Evolutionary conservation across 1,139 yeast genomes (phyloP).

Genomic region (Scheffersomyces lignicola): DNA sequence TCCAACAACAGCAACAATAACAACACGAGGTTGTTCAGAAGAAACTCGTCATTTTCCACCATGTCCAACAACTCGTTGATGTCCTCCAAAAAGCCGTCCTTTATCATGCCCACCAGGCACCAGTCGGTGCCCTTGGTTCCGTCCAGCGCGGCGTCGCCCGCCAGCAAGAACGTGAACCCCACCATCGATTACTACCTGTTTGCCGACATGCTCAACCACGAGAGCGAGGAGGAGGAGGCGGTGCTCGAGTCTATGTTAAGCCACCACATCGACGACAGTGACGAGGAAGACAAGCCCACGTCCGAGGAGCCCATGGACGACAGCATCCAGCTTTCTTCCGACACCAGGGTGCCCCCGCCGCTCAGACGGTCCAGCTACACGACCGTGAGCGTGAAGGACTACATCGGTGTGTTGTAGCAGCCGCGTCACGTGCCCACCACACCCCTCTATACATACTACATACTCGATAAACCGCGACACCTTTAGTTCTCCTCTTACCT

Average conservation of each 20-base stretch:
- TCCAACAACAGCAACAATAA: slow-evolving; percentile 1
- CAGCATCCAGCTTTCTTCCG: slow-evolving; percentile 2
- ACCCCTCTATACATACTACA: no score
- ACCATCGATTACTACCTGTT: slow-evolving; percentile 32
- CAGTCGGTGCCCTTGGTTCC: no score
- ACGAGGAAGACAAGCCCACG: slow-evolving; percentile 4
- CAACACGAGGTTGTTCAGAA: not conserved
- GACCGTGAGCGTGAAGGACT: slow-evolving; percentile 16
- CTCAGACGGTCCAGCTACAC: slow-evolving; percentile 14
- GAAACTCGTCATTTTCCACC: slow-evolving; percentile 1
- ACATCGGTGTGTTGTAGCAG: slow-evolving; percentile 15
- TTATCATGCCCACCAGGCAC: not conserved
- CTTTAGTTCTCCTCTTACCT: no score
- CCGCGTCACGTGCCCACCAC: no score
- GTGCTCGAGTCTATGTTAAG: not conserved
- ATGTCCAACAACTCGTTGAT: not conserved
- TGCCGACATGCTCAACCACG: slow-evolving; percentile 27
- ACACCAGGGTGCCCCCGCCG: slow-evolving; percentile 4
- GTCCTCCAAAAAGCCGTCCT: not conserved
- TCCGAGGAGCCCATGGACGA: slow-evolving; percentile 3
- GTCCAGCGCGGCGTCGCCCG: no score
- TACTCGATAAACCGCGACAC: no score
- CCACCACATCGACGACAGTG: slow-evolving; percentile 1
- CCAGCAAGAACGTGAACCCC: slow-evolving; percentile 3
- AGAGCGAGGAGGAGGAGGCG: slow-evolving; percentile 9